phyloP scores from a whole-genome alignment of 2,329 filamentous ascomycete genomes.

The Aureobasidium lini region DNA sequence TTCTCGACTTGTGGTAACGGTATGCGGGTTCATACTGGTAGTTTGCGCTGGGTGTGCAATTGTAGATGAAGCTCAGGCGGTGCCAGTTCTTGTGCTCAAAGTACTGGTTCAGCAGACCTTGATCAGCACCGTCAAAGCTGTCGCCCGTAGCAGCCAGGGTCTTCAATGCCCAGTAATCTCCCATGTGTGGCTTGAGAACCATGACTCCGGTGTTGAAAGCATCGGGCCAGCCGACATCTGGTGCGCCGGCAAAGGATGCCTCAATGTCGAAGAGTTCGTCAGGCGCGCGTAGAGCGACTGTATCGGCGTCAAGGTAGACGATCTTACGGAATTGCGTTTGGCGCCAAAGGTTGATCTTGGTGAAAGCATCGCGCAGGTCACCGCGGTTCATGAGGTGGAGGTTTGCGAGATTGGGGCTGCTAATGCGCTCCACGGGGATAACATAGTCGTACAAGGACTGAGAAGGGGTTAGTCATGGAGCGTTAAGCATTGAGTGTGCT shows the following conservation, averaged over 20 bases:
- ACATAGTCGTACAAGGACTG: constrained; percentile 82
- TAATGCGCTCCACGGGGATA: constrained; percentile 73
- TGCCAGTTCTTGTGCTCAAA: constrained; percentile 72
- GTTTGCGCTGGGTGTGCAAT: constrained; percentile 90
- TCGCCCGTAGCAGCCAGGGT: constrained; percentile 79
- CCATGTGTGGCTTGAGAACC: constrained; percentile 78
- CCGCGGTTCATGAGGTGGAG: constrained; percentile 85
- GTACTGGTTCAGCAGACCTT: constrained; percentile 91
- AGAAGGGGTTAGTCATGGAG: constrained; percentile 17
- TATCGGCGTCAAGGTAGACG: constrained; percentile 89
- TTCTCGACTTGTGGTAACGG: constrained; percentile 81
- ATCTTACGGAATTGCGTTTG: constrained; percentile 85
- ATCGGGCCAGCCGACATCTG: constrained; percentile 97
- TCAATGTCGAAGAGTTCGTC: constrained; percentile 79
- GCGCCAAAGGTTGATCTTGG: constrained; percentile 92
- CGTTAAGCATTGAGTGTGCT: background rate
- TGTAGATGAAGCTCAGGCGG: constrained; percentile 89
- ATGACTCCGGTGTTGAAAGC: constrained; percentile 98
- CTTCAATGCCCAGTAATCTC: constrained; percentile 76
- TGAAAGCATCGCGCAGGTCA: constrained; percentile 88
- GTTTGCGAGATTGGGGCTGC: constrained; percentile 70
- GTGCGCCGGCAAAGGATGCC: constrained; percentile 61
- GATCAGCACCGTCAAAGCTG: constrained; percentile 95
- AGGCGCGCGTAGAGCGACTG: constrained; percentile 81
- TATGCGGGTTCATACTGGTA: constrained; percentile 98